Evolutionary conservation across 768 basidiomycete genomes (phyloP), one percentile per base, ranked within the genome.

Genomic region (Goffeauzyma gilvescens): DNA sequence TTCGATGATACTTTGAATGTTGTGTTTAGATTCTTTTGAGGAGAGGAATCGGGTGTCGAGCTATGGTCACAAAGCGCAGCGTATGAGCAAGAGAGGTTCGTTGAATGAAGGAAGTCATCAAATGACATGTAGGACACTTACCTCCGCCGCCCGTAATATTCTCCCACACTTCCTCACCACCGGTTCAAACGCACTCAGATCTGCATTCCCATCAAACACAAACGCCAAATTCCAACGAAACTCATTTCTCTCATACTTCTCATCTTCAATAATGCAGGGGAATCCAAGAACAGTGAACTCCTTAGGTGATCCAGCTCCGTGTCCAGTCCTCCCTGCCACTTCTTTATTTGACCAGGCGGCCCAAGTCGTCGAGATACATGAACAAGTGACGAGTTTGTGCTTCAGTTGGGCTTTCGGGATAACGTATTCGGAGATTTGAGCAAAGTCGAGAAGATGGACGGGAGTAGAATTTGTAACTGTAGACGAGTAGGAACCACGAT

Each of bases 161-260:
- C 89, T 76, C 52, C 80, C 85, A 32, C 86, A 77, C 69, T 98
- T 98, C 38, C 90, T 75, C 7, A 95, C 85, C 38, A 98, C 75
- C 3, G 87, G 84, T 51, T 96, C 90, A 65, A 89, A 96, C 51
- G 86, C 89, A 56, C 84, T 86, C 41, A 95, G 67, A 61, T 93
- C 87, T 9, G 85, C 85, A 20, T 73, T 73, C 33, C 82, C 75
- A 35, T 86, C 81, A 62, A 98, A 98, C 3, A 95, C 90, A 62
- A 95, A 93, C 63, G 89, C 95, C 21, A 95, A 66, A 59, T 96
- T 96, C 66, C 82, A 95, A 50, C 79, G 72, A 63, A 93, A 89
- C 61, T 80, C 84, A 56, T 87, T 81, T 21, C 90, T 72, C 43
- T 75, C 69, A 58, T 95, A 93, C 36, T 54, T 50, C 69, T 73